Evolutionary conservation across 345 rosid genomes (phyloP), one percentile per base, ranked within the genome.

Genomic region (Adansonia digitata): DNA sequence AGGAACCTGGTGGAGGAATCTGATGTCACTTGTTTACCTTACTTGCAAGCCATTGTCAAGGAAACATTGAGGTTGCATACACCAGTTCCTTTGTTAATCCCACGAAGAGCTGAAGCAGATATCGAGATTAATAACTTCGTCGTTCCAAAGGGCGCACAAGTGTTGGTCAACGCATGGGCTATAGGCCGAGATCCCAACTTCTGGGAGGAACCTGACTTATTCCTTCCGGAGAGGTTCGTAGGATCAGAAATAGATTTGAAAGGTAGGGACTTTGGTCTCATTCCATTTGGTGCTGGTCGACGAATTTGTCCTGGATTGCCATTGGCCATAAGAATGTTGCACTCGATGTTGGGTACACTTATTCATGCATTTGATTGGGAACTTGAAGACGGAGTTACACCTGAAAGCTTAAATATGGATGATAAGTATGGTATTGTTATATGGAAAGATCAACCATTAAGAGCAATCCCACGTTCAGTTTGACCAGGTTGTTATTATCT

Each of bases 271-370:
- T 69, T 69, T 45, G 57, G 24, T 18, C 40, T 69, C 24, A 12
- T 69, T 49, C 72, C 72, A 14, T 66, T 61, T 0, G 66, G 66
- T 6, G 66, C 12, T 2, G 66, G 66, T 5, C 66, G 42, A 61
- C 42, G 86, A 48, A 83, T 83, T 11, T 86, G 84, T 15, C 85
- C 85, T 0, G 82, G 86, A 11, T 65, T 86, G 73, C 80, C 84
- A 5, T 34, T 88, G 59, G 91, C 81, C 5, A 9, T 55, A 15
- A 82, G 76, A 39, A 81, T 70, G 72, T 26, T 88, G 51, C 78
- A 75, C 49, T 49, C 82, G 2, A 80, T 85, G 81, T 75, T 90
- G 79, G 91, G 80, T 60, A 78, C 84, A 37, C 81, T 86, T 15
- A 4, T 83, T 5, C 68, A 64, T 37, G 60, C 59, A 9, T 83